Evolutionary conservation across 352 stramenopile genomes (phyloP), one percentile per base, ranked within the genome.

Genomic region (Globisporangium parvum): DNA sequence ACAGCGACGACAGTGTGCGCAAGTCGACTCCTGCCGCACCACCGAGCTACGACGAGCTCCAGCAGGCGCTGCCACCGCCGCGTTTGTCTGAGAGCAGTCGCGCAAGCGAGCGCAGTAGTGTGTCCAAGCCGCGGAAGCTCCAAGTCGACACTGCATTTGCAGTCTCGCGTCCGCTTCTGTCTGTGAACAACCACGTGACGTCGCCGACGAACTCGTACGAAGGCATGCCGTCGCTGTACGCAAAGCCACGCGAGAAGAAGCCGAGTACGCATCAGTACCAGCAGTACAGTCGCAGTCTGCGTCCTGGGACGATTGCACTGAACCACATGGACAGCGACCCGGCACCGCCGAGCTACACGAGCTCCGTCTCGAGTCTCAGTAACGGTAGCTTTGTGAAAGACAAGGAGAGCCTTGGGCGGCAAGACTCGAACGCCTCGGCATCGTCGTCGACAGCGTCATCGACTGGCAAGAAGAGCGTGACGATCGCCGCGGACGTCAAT

Each of bases 121-220:
- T 33, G 44, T n/a, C 35, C 3, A 63, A 20, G 31, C 26, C 33
- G 3, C 48, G 40, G 17, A 33, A 41, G 9, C n/a, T 28, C 6
- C 37, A 23, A n/a, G 10, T 21, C 11, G 46, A 53, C 24, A 26
- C 23, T 1, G 21, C 33, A 46, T 42, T 42, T 33, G 21, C 41
- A 20, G 42, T 21, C 1, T 49, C 57, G 39, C 52, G 26, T 15
- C 52, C 40, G 18, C 31, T 57, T 5, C 39, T 57, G 26, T 18
- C 47, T 15, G 39, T 42, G 11, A 55, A 17, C 47, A 48, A 54
- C 24, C 51, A 58, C 20, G 24, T 63, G 50, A 63, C 57, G 14
- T 63, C 57, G 26, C 57, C 57, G n/a, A 58, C 10, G 6, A 63
- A 63, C 35, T 63, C 57, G 44, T 49, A 54, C 44, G 57, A 63